Percentiles rank a stretch among this genome's conserved stretches.
phyloP scores from a whole-genome alignment of 1,284 basidiomycete genomes.

The Sanghuangporus weigelae region DNA sequence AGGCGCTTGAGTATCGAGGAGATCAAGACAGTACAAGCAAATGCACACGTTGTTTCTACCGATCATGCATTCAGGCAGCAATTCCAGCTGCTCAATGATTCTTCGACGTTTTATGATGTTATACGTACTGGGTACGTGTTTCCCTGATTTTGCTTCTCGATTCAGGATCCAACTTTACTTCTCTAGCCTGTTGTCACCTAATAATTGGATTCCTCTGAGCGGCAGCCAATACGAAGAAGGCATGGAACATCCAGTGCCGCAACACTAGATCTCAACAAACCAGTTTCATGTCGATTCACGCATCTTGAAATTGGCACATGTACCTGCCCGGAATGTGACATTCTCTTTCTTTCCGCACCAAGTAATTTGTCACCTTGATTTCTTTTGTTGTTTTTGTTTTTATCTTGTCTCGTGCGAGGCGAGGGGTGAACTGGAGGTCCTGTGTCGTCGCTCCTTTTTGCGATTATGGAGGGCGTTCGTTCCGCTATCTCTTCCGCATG shows the following conservation, averaged over 20 bases:
- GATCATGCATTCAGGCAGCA: neutral
- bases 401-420: too few species aligned
- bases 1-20: slow-evolving; percentile 7
- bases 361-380: too few species aligned
- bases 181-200: neutral
- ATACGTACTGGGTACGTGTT: slow-evolving; percentile 9
- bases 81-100: slow-evolving; percentile 11
- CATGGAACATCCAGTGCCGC: slow-evolving; percentile 4
- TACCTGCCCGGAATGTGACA: too few species aligned
- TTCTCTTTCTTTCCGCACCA: too few species aligned
- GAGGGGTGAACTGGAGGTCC: too few species aligned
- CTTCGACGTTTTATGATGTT: slow-evolving; percentile 13
- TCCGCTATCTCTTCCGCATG: too few species aligned
- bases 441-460: too few species aligned
- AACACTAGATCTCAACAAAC: neutral
- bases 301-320: neutral
- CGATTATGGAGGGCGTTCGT: too few species aligned
- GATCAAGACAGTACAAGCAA: slow-evolving; percentile 13
- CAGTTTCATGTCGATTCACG: neutral
- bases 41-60: neutral
- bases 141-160: too few species aligned
- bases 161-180: neutral
- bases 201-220: slow-evolving; percentile 4
- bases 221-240: neutral
- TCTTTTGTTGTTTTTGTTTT: too few species aligned